Percentiles rank a stretch among this genome's conserved stretches.
Conservation (phyloP, 2,329 filamentous ascomycete genomes). For the Xylaria sp. region DNA sequence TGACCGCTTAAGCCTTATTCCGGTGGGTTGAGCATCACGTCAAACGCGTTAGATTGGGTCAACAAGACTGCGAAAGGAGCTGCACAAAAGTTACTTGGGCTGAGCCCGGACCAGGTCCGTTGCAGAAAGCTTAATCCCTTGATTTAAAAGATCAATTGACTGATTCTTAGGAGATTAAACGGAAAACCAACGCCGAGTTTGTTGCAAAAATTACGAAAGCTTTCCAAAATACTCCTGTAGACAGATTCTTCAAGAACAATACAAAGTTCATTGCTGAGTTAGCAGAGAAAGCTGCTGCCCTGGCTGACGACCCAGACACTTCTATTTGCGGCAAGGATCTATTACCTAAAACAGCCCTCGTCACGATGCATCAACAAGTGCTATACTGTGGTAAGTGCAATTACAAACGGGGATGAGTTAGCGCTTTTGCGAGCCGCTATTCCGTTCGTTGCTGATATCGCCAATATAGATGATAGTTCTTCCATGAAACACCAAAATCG, state of each 20-base stretch:
- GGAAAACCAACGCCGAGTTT: neutral
- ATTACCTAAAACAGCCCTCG: neutral
- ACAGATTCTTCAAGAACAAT: neutral
- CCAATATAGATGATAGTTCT: slow-evolving; percentile 34
- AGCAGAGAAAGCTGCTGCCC: neutral
- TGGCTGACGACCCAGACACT: neutral
- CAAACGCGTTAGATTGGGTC: too few species aligned
- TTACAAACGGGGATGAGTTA: too few species aligned
- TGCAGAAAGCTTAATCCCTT: too few species aligned
- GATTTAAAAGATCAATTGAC: neutral
- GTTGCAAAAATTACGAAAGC: neutral
- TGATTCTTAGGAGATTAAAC: neutral
- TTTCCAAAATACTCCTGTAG: neutral
- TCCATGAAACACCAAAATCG: slow-evolving; percentile 34
- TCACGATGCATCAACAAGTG: neutral
- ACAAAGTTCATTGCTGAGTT: neutral
- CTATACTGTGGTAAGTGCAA: neutral
- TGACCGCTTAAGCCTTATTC: too few species aligned
- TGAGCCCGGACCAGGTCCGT: too few species aligned
- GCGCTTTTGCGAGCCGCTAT: too few species aligned
- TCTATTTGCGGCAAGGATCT: neutral
- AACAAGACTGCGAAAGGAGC: too few species aligned
- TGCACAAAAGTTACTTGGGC: too few species aligned
- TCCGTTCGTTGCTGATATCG: neutral
- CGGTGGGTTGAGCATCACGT: too few species aligned